Evolutionary conservation across 805 yeast species (phyloP), one percentile per base, ranked within the genome.

Genomic region (Cyberlindnera xylosilytica): DNA sequence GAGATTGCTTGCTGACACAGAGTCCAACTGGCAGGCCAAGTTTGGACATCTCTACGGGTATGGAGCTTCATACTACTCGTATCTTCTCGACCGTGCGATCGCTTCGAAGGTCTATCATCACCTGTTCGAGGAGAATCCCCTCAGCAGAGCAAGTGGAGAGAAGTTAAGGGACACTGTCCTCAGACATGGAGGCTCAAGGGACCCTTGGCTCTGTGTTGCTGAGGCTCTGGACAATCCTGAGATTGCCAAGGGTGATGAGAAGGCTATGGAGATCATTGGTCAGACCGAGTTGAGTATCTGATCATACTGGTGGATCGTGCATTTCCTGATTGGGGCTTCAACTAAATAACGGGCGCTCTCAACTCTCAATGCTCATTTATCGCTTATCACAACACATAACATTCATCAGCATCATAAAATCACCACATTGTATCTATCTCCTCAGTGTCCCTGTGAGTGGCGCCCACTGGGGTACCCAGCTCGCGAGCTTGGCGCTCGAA

Each of bases 11-110:
- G 78, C 83, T 3, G 91, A 87, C 51, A 64, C 70, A 16, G 68
- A 75, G 49, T 81, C 95, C 2, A 82, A 81, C 20, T 90, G 97
- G 96, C 95, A 87, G 44, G 97, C 95, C 1, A 87, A 83, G 58
- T 90, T 93, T 64, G 95, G 97, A 1, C 99, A 93, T 58, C 66
- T 93, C 31, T 86, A 84, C 52, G 88, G 96, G 0, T 93, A 93
- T 58, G 98, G 98, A 1, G 87, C 97, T 0, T 86, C 90, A 1
- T 93, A 93, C 59, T 93, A 93, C 65, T 85, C 96, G 23, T 93
- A 93, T 60, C 63, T 93, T 39, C 74, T 93, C 42, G 99, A 93
- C 64, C 68, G 97, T 30, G 97, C 96, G 6, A 86, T 93, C 49
- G 97, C 98, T 0, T 78, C 88, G 20, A 81, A 80, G 56, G 75